Percentiles rank a stretch among this genome's conserved stretches.
Evolutionary conservation across 1,284 basidiomycete genomes (phyloP).

Genomic region (Pterulicium gracile): DNA sequence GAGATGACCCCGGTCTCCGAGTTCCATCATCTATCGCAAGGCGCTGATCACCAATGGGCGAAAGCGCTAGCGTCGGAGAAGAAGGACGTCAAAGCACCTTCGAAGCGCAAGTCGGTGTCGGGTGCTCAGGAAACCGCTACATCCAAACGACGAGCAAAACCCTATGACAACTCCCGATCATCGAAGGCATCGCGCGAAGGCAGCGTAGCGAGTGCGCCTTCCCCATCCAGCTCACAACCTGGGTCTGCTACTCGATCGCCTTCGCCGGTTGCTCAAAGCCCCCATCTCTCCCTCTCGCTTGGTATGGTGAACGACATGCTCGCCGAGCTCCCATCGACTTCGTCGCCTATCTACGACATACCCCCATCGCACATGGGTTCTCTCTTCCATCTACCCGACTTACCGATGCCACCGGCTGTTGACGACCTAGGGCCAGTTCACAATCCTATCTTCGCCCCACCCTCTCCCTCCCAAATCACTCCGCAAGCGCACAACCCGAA

Average conservation of each 20-base stretch:
- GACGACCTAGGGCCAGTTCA: background rate
- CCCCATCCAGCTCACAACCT: conserved; percentile 33
- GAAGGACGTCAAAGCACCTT: conserved; percentile 23
- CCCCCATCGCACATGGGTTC: background rate
- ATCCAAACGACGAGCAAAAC: conserved; percentile 40
- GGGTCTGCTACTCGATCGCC: conserved; percentile 35
- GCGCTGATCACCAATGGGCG: background rate
- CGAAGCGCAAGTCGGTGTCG: conserved; percentile 29
- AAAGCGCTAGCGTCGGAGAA: background rate
- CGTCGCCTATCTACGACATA: background rate
- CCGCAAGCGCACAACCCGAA: conserved; percentile 15
- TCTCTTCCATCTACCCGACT: background rate
- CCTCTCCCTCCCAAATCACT: no score
- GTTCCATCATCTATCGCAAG: background rate
- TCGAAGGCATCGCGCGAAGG: conserved; percentile 32
- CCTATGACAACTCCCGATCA: conserved; percentile 41
- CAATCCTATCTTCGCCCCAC: conserved; percentile 4
- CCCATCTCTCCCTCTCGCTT: conserved; percentile 4
- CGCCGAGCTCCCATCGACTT: background rate
- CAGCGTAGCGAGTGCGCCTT: conserved; percentile 39
- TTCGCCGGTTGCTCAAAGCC: conserved; percentile 28
- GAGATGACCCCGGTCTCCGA: background rate
- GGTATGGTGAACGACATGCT: background rate
- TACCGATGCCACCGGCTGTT: background rate
- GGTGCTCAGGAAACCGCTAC: conserved; percentile 15